phyloP scores from a whole-genome alignment of 2,329 filamentous ascomycete species.

The Talaromyces sp. region DNA sequence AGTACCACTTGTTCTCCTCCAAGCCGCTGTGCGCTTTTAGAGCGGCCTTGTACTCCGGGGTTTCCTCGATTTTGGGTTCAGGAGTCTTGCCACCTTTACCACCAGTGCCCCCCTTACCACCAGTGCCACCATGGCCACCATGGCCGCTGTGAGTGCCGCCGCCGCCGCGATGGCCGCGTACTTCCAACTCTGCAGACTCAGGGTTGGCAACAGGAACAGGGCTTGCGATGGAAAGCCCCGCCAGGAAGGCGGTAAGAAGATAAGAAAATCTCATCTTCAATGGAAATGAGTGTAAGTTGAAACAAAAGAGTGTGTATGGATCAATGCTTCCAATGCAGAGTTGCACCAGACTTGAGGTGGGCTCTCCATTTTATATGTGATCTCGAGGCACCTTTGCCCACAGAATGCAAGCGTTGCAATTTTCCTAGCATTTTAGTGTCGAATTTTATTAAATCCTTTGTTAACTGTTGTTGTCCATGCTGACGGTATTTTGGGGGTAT shows the following conservation, averaged over 20 bases:
- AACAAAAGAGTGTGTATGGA: background rate
- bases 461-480: no score
- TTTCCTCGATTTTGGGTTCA: background rate
- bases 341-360: no score
- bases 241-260: background rate
- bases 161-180: background rate
- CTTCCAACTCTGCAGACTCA: background rate
- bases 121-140: background rate
- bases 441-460: background rate
- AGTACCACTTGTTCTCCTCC: background rate
- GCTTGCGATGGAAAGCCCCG: background rate
- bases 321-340: no score
- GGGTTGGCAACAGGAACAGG: background rate
- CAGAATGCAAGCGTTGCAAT: background rate
- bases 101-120: background rate
- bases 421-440: background rate
- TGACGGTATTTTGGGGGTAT: no score
- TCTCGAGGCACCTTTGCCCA: background rate
- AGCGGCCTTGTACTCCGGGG: background rate
- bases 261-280: background rate
- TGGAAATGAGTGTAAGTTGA: background rate
- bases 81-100: background rate
- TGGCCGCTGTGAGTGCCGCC: background rate
- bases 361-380: background rate
- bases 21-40: background rate